These are phyloP conservation scores for Bimuria novae-zelandiae DNA, from an alignment of 2,329 filamentous ascomycete genomes.

Conservation along the genomic window DNA sequence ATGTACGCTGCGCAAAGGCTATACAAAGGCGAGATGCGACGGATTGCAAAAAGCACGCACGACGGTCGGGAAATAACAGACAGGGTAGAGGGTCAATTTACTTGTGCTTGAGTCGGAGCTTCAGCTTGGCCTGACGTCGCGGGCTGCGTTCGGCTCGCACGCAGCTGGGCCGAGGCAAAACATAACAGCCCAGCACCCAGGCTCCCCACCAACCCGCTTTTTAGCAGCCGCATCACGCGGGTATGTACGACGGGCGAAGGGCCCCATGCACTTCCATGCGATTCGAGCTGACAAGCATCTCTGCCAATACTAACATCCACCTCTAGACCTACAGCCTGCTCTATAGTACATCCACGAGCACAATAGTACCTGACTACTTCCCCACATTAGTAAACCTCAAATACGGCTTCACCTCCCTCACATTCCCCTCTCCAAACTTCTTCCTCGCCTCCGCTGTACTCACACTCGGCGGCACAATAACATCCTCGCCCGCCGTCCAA, in stretches of 20 bases:
- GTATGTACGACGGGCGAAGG: too few relatives aligned
- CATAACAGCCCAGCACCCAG: not conserved
- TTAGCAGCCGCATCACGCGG: too few relatives aligned
- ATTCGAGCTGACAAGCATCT: too few relatives aligned
- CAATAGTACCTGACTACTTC: conserved; percentile 37
- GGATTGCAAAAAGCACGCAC: not conserved
- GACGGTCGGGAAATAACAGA: not conserved
- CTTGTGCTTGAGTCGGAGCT: conserved; percentile 9
- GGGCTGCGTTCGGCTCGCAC: conserved; percentile 6
- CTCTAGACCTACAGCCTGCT: too few relatives aligned
- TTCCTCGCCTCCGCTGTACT: conserved; percentile 84
- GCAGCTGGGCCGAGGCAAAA: conserved; percentile 6
- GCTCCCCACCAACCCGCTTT: not conserved
- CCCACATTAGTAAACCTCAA: conserved; percentile 68
- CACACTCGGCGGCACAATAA: conserved; percentile 85
- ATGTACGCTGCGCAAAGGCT: too few relatives aligned
- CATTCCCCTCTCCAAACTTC: conserved; percentile 72
- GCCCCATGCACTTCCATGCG: too few relatives aligned
- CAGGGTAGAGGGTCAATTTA: conserved; percentile 2
- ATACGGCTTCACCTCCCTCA: conserved; percentile 67
- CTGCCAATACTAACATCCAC: too few relatives aligned
- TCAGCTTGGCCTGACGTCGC: conserved; percentile 13
- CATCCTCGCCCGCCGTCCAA: conserved; percentile 87
- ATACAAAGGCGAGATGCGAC: not conserved
- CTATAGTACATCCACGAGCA: not conserved